Percentiles rank a stretch among this genome's conserved stretches.
Evolutionary conservation across 331 rosid genomes (phyloP).

Genomic region (Telfairia occidentalis): DNA sequence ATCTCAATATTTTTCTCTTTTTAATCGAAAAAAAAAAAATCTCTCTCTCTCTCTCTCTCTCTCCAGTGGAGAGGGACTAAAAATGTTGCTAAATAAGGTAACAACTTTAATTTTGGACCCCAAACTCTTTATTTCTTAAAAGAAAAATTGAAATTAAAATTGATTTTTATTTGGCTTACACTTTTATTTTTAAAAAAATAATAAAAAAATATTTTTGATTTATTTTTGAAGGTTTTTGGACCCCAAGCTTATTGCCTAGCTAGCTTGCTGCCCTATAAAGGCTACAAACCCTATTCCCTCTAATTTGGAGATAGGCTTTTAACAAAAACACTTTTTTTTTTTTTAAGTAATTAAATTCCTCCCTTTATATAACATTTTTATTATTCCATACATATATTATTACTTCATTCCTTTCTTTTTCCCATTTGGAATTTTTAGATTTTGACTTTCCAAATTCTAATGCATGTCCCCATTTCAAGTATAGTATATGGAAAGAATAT

Average conservation of each 20-base stretch:
- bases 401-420: not conserved
- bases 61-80: slow-evolving; percentile 45
- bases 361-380: not conserved
- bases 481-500: not conserved
- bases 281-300: slow-evolving; percentile 16
- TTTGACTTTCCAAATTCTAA: not conserved
- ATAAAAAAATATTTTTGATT: not conserved
- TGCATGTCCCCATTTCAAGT: not conserved
- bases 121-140: not conserved
- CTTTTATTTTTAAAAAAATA: not conserved
- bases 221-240: not conserved
- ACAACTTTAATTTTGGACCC: slow-evolving; percentile 18
- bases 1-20: not conserved
- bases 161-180: not conserved
- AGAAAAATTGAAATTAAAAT: not conserved
- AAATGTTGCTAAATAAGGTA: slow-evolving; percentile 27
- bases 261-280: slow-evolving; percentile 1
- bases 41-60: not conserved
- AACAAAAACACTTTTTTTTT: too few species aligned
- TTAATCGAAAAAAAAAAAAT: not conserved
- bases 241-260: not conserved
- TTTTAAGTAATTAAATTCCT: not conserved
- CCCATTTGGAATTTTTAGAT: not conserved
- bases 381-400: not conserved
- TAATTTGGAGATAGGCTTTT: slow-evolving; percentile 24